Base-by-base conservation (phyloP, 1,139 yeast species). In the Suhomyces kunorum region DNA sequence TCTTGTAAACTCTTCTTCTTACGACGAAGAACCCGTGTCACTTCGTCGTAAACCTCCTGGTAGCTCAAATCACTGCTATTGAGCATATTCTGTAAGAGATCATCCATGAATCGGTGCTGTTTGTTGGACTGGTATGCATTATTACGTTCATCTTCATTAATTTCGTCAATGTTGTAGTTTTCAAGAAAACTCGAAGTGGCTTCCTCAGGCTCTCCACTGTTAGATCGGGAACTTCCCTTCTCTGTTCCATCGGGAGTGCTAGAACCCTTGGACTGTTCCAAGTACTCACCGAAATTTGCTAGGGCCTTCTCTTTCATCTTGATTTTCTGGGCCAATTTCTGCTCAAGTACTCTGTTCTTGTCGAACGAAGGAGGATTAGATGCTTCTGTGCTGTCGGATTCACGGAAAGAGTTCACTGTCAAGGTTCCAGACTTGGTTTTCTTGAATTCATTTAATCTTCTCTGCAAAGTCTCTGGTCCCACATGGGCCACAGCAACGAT, bases 401-500 rank as follows among this genome's bases (percentile, higher is more conserved):
- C 65, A 51, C 97, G 72, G 56, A 94, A 92, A 36, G 81, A 83
- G 36, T 76, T 72, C 16, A 94, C 81, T 0, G 96, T 80, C 47
- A 90, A 64, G 6, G 69, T 68, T 1, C 90, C 96, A 0, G 95
- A 81, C 23, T 76, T 71, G 0, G 98, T 89, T 40, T 74, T 72
- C 51, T 81, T 82, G 59, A 94, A 94, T 64, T 94, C 99, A 53
- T 83, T 84, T 49, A 94, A 73, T 54, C 99, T 76, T 48, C 87
- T 77, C 59, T 92, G 97, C 36, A 94, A 74, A 1, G 99, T 94
- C 47, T 85, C 95, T 51, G 88, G 95, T 3, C 96, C 96, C 22
- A 94, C 92, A 61, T 88, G 96, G 1, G 98, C 94, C 17, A 92
- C 92, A 0, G 95, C 94, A 16, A 92, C 97, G 41, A 94, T 84